Percentiles rank a stretch among this genome's conserved stretches.
phyloP scores from a whole-genome alignment of 1,284 basidiomycete species.

The Coriolopsis trogii region DNA sequence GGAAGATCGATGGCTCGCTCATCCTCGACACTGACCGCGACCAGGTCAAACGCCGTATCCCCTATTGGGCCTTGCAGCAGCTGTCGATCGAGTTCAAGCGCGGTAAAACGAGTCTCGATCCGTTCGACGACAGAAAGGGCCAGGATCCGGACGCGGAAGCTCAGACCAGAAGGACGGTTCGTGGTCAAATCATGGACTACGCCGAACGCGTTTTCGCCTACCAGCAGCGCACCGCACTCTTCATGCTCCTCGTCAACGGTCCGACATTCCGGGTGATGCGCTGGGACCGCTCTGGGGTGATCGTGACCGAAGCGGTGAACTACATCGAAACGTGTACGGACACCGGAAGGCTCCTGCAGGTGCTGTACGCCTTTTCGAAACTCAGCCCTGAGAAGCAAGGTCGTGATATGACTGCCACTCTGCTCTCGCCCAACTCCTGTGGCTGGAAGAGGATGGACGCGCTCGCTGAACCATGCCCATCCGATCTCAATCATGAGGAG shows the following conservation, averaged over 20 bases:
- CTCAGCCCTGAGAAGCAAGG: slow-evolving; percentile 8
- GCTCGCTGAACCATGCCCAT: neutral
- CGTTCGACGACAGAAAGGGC: neutral
- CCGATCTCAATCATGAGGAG: neutral
- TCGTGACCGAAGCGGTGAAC: slow-evolving; percentile 12
- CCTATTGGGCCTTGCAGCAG: neutral
- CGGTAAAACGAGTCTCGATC: neutral
- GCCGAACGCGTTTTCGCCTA: neutral
- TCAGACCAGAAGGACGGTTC: neutral
- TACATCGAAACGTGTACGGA: neutral
- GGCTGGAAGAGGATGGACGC: slow-evolving; percentile 2
- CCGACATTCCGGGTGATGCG: neutral
- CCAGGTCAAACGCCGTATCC: neutral
- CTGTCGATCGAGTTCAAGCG: neutral
- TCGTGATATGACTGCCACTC: slow-evolving; percentile 6
- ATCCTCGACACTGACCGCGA: neutral
- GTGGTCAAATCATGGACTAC: neutral
- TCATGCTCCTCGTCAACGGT: neutral
- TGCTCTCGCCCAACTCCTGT: neutral
- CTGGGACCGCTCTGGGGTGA: slow-evolving; percentile 15
- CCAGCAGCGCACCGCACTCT: neutral
- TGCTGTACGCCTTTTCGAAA: slow-evolving; percentile 4
- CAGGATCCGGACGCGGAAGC: neutral
- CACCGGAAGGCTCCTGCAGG: neutral
- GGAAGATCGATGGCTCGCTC: neutral